These are phyloP conservation scores for Cryphonectria naterciae DNA, from an alignment of 2,329 filamentous ascomycete species.

Conservation along the genomic window DNA sequence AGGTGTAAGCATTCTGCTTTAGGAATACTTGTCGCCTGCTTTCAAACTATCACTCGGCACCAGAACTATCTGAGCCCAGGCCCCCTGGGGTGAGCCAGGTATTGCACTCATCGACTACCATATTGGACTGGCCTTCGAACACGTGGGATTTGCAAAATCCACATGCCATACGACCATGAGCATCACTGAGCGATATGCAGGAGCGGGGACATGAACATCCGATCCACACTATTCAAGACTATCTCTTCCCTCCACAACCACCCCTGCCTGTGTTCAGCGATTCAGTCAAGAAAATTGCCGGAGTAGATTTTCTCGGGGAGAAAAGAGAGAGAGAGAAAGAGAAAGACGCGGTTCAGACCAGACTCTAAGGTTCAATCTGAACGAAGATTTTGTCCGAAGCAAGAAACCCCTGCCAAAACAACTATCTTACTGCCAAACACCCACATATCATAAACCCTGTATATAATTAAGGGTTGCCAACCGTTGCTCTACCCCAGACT, in stretches of 20 bases:
- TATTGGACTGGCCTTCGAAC: not conserved
- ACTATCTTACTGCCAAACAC: not conserved
- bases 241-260: not conserved
- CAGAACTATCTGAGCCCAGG: not conserved
- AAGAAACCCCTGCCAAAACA: too few species aligned
- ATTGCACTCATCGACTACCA: constrained; percentile 2
- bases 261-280: not conserved
- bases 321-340: too few species aligned
- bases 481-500: not conserved
- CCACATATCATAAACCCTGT: not conserved
- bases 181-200: not conserved
- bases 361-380: too few species aligned
- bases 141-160: not conserved
- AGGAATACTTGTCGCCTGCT: not conserved
- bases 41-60: not conserved
- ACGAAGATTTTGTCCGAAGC: too few species aligned
- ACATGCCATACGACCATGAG: not conserved
- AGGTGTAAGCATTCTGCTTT: not conserved
- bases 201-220: not conserved
- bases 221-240: not conserved
- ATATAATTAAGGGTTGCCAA: not conserved
- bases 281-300: not conserved
- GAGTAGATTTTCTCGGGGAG: not conserved
- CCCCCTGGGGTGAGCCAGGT: not conserved
- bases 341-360: too few species aligned